Evolutionary conservation across 2,329 filamentous ascomycete species (phyloP), one percentile per base, ranked within the genome.

Genomic region (Hymenoscyphus occultus): DNA sequence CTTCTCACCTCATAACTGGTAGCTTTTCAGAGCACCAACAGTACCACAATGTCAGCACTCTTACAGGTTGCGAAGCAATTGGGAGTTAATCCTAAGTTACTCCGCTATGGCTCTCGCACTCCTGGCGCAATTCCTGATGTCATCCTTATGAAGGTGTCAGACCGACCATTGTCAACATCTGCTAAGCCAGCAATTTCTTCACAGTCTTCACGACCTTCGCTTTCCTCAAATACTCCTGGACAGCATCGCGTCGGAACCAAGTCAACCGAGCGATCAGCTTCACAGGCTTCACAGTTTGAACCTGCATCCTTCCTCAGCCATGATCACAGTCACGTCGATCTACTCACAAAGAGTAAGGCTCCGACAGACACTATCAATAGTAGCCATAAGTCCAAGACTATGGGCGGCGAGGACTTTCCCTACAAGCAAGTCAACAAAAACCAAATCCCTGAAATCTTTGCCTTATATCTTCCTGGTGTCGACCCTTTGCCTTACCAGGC

Each of bases 401-500:
- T 51, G 19, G 45, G 45, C 6, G 22, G 19, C 10, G 45, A 51
- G 1, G 45, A 51, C 1, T 22, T 10, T 16, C 45, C 45, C 1
- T 56, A 45, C 9, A 19, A 39, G 7, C 31, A 56, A 6, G 32
- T 40, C 40, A 51, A 16, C 42, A 65, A 65, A 39, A 39, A 39
- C 16, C 28, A 40, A 3, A 59, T 65, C n/a, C n/a, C 22, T 31
- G 13, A 39, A 7, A 35, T 65, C 7, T 42, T 65, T 19, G 19
- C 14, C 9, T 1, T 31, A 3, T 42, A 54, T 51, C 51, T 31
- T 14, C 59, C 59, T 13, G 48, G 63, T 39, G 56, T 63, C 14
- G 42, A 65, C 19, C 28, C 45, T 31, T 22, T 32, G 10, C 48
- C 48, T 28, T 65, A 57, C 32, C 19, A 28, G 9, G 64, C 61